These are phyloP conservation scores for Ceratocystis albifundus DNA, from an alignment of 2,329 filamentous ascomycete species.

Conservation along the genomic window DNA sequence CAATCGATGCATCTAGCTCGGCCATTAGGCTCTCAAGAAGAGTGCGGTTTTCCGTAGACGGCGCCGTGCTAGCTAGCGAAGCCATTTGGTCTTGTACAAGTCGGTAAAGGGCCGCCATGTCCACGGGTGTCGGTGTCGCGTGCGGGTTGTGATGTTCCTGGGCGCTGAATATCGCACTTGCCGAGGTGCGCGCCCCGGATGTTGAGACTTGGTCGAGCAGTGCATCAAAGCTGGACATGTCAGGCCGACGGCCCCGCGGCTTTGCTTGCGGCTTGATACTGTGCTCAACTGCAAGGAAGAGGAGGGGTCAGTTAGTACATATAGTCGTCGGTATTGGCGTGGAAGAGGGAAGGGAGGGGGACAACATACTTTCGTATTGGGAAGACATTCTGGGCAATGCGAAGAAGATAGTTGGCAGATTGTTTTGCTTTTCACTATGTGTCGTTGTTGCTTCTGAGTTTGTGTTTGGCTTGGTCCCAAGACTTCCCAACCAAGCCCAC, in stretches of 20 bases:
- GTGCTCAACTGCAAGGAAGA: slow-evolving; percentile 45
- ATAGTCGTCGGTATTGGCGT: neutral
- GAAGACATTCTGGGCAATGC: slow-evolving; percentile 37
- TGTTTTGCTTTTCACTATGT: neutral
- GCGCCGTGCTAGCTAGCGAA: slow-evolving; percentile 40
- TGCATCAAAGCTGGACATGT: slow-evolving; percentile 53
- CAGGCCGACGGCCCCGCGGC: slow-evolving; percentile 39
- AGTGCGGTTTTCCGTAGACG: slow-evolving; percentile 37
- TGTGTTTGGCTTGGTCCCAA: neutral
- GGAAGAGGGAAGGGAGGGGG: slow-evolving; percentile 21
- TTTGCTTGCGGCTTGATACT: slow-evolving; percentile 22
- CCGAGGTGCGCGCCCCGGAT: slow-evolving; percentile 29
- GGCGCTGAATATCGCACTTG: slow-evolving; percentile 25
- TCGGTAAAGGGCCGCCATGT: slow-evolving; percentile 45
- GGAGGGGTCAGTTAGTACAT: neutral
- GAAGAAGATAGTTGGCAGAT: neutral
- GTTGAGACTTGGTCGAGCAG: slow-evolving; percentile 43
- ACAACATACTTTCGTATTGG: slow-evolving; percentile 43
- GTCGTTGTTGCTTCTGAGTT: neutral
- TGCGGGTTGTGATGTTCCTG: slow-evolving; percentile 41
- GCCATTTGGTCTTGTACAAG: slow-evolving; percentile 49
- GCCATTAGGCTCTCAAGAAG: slow-evolving; percentile 42
- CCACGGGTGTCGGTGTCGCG: slow-evolving; percentile 49
- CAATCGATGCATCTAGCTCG: slow-evolving; percentile 40
- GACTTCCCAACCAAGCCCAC: neutral